Conservation (phyloP, 805 yeast genomes). For the Candida caryicola region DNA sequence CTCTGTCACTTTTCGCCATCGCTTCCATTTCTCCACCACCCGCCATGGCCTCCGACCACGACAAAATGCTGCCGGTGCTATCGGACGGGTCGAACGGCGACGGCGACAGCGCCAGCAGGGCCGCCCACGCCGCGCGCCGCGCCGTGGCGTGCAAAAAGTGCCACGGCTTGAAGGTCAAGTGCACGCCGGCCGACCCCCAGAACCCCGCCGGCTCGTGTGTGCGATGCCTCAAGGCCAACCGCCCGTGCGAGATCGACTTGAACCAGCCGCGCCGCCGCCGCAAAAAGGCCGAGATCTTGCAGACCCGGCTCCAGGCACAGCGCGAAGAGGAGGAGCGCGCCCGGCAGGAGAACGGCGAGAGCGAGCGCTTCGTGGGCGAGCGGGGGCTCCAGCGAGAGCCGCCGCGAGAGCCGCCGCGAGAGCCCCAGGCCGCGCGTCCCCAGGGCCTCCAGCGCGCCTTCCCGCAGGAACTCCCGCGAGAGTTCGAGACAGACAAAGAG, state of each 20-base stretch:
- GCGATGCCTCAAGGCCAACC: constrained; percentile 64
- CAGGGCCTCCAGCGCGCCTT: too few species aligned
- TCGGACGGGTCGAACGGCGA: not conserved
- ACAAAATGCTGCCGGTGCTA: not conserved
- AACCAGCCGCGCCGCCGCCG: constrained; percentile 54
- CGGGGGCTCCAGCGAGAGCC: too few species aligned
- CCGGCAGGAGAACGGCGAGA: too few species aligned
- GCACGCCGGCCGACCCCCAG: constrained; percentile 64
- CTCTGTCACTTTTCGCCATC: too few species aligned
- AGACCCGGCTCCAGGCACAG: too few species aligned
- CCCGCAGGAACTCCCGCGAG: too few species aligned
- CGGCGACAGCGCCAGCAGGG: not conserved
- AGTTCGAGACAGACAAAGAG: too few species aligned
- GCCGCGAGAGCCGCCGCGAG: too few species aligned
- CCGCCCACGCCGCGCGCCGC: constrained; percentile 25
- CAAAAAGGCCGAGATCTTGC: constrained; percentile 31
- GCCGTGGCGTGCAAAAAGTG: constrained; percentile 71
- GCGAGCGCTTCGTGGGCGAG: too few species aligned
- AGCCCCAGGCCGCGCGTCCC: too few species aligned
- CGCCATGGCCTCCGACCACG: not conserved
- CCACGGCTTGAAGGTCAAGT: constrained; percentile 78
- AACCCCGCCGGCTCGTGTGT: constrained; percentile 66
- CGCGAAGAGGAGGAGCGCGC: too few species aligned
- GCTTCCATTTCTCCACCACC: not conserved
- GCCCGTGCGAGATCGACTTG: constrained; percentile 65